phyloP scores from a whole-genome alignment of 1,284 basidiomycete species.

The Ganoderma sinense region DNA sequence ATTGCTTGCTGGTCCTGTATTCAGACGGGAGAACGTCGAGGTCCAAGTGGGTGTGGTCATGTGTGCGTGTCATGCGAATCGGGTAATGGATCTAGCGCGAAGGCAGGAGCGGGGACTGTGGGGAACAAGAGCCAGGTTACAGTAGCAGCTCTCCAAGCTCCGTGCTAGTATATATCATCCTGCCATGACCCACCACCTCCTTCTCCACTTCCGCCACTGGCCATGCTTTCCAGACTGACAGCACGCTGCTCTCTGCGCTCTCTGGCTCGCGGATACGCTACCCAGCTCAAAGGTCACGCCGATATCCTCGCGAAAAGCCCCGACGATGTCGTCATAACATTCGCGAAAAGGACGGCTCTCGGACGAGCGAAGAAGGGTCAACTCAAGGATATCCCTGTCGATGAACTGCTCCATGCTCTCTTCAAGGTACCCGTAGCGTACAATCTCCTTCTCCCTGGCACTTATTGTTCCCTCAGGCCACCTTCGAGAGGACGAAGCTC shows the following conservation, averaged over 20 bases:
- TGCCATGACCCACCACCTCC: not conserved
- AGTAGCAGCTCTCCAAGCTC: slow-evolving; percentile 10
- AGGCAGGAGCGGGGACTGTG: slow-evolving; percentile 18
- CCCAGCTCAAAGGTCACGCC: slow-evolving; percentile 50
- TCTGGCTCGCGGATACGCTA: slow-evolving; percentile 52
- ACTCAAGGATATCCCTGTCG: slow-evolving; percentile 78
- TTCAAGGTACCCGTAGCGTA: slow-evolving; percentile 60
- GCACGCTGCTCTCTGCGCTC: slow-evolving; percentile 15
- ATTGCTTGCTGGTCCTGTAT: not conserved
- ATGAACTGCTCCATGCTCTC: slow-evolving; percentile 73
- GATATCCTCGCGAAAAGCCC: slow-evolving; percentile 68
- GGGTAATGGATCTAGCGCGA: slow-evolving; percentile 22
- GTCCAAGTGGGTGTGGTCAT: slow-evolving; percentile 13
- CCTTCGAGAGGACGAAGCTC: slow-evolving; percentile 54
- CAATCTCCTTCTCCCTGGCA: too few relatives aligned
- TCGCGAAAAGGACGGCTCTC: slow-evolving; percentile 82
- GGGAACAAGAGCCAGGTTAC: slow-evolving; percentile 23
- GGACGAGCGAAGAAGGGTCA: slow-evolving; percentile 84
- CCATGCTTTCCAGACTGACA: slow-evolving; percentile 34
- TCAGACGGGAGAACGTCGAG: not conserved
- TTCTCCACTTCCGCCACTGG: slow-evolving; percentile 11
- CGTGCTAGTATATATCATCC: not conserved
- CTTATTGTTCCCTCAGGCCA: slow-evolving; percentile 45
- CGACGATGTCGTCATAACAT: slow-evolving; percentile 88
- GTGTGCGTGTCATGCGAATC: slow-evolving; percentile 30